Evolutionary conservation across 495 filamentous ascomycete genomes (phyloP), one percentile per base, ranked within the genome.

Genomic region (Daldinia loculata): DNA sequence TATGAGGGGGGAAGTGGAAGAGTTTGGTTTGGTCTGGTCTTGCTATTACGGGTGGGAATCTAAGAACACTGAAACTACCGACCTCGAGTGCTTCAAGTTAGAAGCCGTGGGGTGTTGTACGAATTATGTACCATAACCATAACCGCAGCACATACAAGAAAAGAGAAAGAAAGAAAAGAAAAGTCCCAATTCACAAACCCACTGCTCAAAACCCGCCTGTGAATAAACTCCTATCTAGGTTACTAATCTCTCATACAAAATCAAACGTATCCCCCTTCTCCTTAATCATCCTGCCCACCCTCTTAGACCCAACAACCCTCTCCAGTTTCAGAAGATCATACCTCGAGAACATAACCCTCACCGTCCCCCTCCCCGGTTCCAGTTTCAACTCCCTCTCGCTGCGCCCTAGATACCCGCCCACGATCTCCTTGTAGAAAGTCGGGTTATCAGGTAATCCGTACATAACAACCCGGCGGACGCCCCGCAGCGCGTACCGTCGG

Each of bases 371-470:
- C 8, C 80, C 82, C 17, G 75, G 77, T 72, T 85, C 85, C 17
- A 87, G 63, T 69, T 76, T 70, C 51, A 86, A 81, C 26, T 86
- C 83, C 59, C 81, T 81, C 56, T 91, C 81, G 75, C 84, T 90
- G 63, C 77, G 79, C 22, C 80, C 81, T 30, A 93, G 71, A 66
- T 89, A 90, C 36, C 88, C 92, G 12, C 88, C 92, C 9, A 92
- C 90, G 51, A 97, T 85, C 83, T 99, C 95, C n/a, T 85, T 79
- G 76, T 95, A 99, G 75, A 98, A 98, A 6, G 84, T 72, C 43
- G 92, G 89, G 74, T 98, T 97, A 72, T 98, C 94, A 0, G 95
- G 95, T 12, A 97, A 75, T 2, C 88, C 89, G 77, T 98, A 99
- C 83, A 97, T 89, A 43, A 97, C 81, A 7, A 98, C 86, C 56